These are phyloP conservation scores for Sapria himalayana DNA, from an alignment of 345 rosid species.

Conservation along the genomic window DNA sequence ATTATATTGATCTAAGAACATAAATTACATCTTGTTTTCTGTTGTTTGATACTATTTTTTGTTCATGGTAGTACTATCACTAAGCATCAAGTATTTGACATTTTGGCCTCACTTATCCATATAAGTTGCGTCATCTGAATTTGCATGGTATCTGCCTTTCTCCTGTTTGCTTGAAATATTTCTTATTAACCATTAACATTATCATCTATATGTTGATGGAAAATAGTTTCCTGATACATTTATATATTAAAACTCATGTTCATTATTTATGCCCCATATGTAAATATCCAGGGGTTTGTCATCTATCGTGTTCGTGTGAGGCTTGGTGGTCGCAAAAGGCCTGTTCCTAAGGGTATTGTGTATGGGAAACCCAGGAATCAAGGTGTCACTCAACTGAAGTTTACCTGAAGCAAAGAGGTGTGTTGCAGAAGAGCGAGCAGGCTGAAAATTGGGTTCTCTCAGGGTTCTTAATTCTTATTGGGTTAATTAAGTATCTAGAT, in stretches of 20 bases:
- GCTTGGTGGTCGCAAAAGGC: slow-evolving; percentile 23
- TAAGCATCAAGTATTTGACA: background rate
- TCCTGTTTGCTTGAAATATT: no score
- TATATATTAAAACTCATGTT: no score
- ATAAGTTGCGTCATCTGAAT: background rate
- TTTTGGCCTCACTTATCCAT: background rate
- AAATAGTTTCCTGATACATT: no score
- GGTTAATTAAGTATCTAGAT: slow-evolving; percentile 18
- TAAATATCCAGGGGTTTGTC: slow-evolving; percentile 19
- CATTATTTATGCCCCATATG: no score
- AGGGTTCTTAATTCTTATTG: slow-evolving; percentile 21
- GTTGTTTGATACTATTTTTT: no score
- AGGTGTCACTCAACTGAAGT: slow-evolving; percentile 23
- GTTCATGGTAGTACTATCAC: no score
- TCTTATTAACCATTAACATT: no score
- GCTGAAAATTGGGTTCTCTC: slow-evolving; percentile 20
- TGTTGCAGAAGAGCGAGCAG: slow-evolving; percentile 25
- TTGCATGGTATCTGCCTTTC: no score
- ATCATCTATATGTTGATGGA: no score
- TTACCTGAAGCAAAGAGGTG: slow-evolving; percentile 23
- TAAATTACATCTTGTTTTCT: no score
- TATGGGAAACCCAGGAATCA: slow-evolving; percentile 24
- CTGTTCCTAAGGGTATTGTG: slow-evolving; percentile 25
- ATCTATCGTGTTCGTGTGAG: slow-evolving; percentile 19
- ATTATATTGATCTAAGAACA: no score